Base-by-base conservation (phyloP, 2,329 filamentous ascomycete species). In the Aspergillus thermomutatus region DNA sequence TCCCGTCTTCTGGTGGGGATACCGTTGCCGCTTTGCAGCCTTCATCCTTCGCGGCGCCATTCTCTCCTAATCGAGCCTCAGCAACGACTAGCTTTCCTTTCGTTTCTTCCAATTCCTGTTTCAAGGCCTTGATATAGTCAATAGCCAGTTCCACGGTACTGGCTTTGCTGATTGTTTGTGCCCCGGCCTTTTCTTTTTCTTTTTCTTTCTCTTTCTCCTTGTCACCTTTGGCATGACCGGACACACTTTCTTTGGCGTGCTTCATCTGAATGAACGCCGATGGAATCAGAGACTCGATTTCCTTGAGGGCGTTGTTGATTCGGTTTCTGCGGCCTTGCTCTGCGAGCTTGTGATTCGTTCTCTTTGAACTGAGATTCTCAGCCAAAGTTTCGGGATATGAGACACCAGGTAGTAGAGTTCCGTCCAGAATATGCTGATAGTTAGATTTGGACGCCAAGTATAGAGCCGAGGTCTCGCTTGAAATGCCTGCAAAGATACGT, bases 61-160 rank as follows among this genome's bases (percentile, higher is more conserved):
- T 58, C 25, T 54, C 59, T 23, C 48, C 68, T 51, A 90, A 67
- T 70, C 84, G 86, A 64, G 82, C 83, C 69, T 90, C 89, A 17
- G 88, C 84, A 55, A 82, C 81, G 25, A 82, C 82, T 14, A 92
- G 83, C 64, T 85, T 79, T 58, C 76, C 79, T 52, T 86, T 87
- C 23, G 87, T 86, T 34, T 85, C 83, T 2, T 81, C 83, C 17
- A 91, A 78, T 69, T 95, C 89, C 65, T 84, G 79, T 74, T 95
- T 87, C 59, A 99, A 76, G 58, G 87, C 83, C 74, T 91, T 93
- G 77, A 99, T 97, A 70, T 97, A 97, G 56, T 92, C 88, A 66
- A 97, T 97, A 1, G 94, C 94, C 76, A 90, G 87, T 75, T 99
- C 94, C n/a, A 99, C 94, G 0, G 95, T 97, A 64, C 90, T 96